Evolutionary conservation across 352 stramenopile genomes (phyloP).

Genomic region (Phytophthora crassamura): DNA sequence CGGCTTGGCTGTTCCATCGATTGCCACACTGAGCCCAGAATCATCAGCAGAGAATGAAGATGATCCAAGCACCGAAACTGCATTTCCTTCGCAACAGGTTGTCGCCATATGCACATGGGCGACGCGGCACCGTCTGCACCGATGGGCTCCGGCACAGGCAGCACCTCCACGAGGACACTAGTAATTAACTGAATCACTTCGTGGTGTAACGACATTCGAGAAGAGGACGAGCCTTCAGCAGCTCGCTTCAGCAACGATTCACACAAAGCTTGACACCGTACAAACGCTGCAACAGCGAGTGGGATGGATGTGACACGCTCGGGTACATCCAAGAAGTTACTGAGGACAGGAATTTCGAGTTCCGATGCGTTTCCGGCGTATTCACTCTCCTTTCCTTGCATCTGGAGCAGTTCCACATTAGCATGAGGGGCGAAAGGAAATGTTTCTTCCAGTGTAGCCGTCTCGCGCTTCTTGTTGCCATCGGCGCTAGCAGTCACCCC

Average conservation of each 20-base stretch:
- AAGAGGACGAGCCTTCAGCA: constrained; percentile 90
- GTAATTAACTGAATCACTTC: constrained; percentile 91
- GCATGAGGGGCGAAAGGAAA: constrained; percentile 57
- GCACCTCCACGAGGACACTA: constrained; percentile 80
- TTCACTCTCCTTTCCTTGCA: constrained; percentile 64
- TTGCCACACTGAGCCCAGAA: constrained; percentile 87
- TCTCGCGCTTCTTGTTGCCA: constrained; percentile 18
- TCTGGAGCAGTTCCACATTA: constrained; percentile 69
- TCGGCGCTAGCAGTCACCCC: constrained; percentile 22
- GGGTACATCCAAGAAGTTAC: constrained; percentile 88
- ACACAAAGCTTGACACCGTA: constrained; percentile 79
- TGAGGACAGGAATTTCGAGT: constrained; percentile 64
- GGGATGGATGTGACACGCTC: constrained; percentile 79
- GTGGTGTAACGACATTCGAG: constrained; percentile 86
- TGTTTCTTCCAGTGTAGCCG: constrained; percentile 41
- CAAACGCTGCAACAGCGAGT: constrained; percentile 81
- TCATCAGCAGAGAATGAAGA: constrained; percentile 82
- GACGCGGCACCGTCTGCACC: constrained; percentile 23
- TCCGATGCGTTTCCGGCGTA: constrained; percentile 85
- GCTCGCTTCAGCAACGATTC: constrained; percentile 82
- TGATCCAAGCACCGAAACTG: constrained; percentile 82
- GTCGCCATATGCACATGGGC: constrained; percentile 71
- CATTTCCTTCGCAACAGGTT: constrained; percentile 77
- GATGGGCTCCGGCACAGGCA: constrained; percentile 69
- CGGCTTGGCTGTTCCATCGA: constrained; percentile 89